Conservation (phyloP, 2,329 filamentous ascomycete species). For the Diaporthe sp. region DNA sequence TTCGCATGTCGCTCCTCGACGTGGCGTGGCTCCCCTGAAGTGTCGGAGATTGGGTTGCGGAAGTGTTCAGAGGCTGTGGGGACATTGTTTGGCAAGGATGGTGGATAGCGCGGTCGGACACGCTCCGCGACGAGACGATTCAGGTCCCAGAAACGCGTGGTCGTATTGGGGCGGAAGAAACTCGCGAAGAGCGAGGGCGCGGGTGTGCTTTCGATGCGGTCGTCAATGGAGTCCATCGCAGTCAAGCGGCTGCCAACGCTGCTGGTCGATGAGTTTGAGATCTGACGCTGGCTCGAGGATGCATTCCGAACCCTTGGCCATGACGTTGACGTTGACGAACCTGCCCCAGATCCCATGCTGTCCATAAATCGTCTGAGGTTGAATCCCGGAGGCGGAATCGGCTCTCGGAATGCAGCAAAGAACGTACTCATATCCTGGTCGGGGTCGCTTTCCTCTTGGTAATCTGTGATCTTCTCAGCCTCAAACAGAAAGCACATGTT, state of each 20-base stretch:
- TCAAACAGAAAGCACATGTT: constrained; percentile 89
- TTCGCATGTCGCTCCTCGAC: constrained; percentile 68
- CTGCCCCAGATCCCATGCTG: background rate
- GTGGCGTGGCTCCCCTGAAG: constrained; percentile 52
- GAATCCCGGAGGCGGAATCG: constrained; percentile 27
- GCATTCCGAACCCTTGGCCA: background rate
- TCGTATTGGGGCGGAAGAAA: constrained; percentile 28
- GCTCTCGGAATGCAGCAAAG: constrained; percentile 32
- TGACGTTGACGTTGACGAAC: background rate
- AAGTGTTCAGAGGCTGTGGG: constrained; percentile 27
- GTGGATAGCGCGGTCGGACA: constrained; percentile 22
- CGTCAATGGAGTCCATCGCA: constrained; percentile 31
- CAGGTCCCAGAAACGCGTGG: constrained; percentile 33
- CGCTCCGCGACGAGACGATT: constrained; percentile 27
- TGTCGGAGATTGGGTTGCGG: constrained; percentile 30
- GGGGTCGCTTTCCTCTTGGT: constrained; percentile 1
- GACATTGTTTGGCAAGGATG: constrained; percentile 18
- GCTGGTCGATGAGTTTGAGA: constrained; percentile 3
- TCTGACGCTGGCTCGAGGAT: constrained; percentile 8
- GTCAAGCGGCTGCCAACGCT: constrained; percentile 1
- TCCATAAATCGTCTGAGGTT: constrained; percentile 15
- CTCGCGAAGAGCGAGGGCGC: constrained; percentile 21
- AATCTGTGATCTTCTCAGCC: constrained; percentile 64
- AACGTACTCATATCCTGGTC: constrained; percentile 19
- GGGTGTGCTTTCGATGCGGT: constrained; percentile 19